phyloP scores from a whole-genome alignment of 1,284 basidiomycete genomes.

The Somion occarium region DNA sequence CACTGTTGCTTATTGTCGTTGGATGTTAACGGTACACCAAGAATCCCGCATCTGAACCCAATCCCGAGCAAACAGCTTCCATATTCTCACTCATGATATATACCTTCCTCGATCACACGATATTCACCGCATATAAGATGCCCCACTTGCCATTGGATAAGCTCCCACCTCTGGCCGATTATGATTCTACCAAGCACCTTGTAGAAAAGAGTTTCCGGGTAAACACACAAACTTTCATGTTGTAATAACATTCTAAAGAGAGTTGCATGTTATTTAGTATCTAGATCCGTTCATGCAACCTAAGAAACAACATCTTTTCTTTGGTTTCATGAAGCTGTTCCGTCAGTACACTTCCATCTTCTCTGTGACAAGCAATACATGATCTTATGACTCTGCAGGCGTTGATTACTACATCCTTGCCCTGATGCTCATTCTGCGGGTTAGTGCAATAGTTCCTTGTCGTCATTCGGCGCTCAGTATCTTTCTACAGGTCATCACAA shows the following conservation, averaged over 20 bases:
- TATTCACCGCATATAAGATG: conserved; percentile 23
- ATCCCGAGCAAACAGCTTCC: conserved; percentile 65
- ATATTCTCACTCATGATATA: conserved; percentile 51
- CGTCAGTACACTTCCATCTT: conserved; percentile 10
- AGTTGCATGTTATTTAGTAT: conserved; percentile 22
- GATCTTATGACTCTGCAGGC: too few relatives aligned
- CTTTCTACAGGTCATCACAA: conserved; percentile 15
- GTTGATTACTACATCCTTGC: conserved; percentile 21
- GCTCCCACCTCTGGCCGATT: conserved; percentile 41
- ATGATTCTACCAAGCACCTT: conserved; percentile 36
- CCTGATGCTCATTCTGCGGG: conserved; percentile 13
- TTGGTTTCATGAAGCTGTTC: conserved; percentile 20
- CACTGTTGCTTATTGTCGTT: conserved; percentile 28
- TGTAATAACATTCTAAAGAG: background rate
- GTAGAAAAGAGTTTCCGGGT: conserved; percentile 28
- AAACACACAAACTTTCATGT: background rate
- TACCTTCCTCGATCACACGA: conserved; percentile 44
- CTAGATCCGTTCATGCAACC: conserved; percentile 22
- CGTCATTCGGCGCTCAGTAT: too few relatives aligned
- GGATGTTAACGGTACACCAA: conserved; percentile 29
- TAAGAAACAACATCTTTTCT: conserved; percentile 18
- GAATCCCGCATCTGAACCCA: conserved; percentile 39
- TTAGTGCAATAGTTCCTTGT: too few relatives aligned
- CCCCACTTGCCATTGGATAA: conserved; percentile 26
- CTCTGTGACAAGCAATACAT: too few relatives aligned